Base-by-base conservation (phyloP, 768 basidiomycete genomes). In the Gloeophyllum trabeum region DNA sequence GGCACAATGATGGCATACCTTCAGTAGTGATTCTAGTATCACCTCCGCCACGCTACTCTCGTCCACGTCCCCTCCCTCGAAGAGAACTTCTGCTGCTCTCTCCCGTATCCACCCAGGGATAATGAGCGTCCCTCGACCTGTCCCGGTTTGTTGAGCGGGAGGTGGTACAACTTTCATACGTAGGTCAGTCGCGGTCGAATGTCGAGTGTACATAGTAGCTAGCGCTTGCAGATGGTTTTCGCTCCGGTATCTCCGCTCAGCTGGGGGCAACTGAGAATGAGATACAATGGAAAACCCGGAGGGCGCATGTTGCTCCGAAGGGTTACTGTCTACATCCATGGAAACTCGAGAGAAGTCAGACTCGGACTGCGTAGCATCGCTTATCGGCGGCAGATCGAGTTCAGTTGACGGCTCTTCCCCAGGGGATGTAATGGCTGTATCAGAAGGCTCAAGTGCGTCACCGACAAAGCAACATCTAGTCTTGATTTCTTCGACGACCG, bases 31-130 rank as follows among this genome's bases (percentile, higher is more conserved):
- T 45, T 88, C 79, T 5, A 98, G 61, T 7, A 97, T 70, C 21
- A 81, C 70, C 54, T 92, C 89, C 0, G 88, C 84, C 5, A 93
- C 64, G 46, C 85, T 90, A 46, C 72, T 73, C 60, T 91, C 86
- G 51, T 94, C 91, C 6, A 89, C 79, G 50, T 92, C 89, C 4
- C 87, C 88, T 1, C 81, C 81, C 54, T 89, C 87, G 47, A 96
- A 97, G 6, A 97, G 63, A 4, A 94, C 72, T 58, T 98, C 96
- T 1, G 92, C 79, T 1, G 84, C 84, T 12, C 93, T 71, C 57
- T 98, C 94, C 34, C 94, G 64, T 30, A 99, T 71, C 96, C 96
- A 99, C 2, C 94, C 94, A 1, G 94, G 94, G 35, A 98, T 75
- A 35, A 87, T 67, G 36, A 96, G 59, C 0, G 81, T 89, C 0